These are phyloP conservation scores for Hypoxylon lienhwacheense DNA, from an alignment of 495 filamentous ascomycete species.

Conservation along the genomic window DNA sequence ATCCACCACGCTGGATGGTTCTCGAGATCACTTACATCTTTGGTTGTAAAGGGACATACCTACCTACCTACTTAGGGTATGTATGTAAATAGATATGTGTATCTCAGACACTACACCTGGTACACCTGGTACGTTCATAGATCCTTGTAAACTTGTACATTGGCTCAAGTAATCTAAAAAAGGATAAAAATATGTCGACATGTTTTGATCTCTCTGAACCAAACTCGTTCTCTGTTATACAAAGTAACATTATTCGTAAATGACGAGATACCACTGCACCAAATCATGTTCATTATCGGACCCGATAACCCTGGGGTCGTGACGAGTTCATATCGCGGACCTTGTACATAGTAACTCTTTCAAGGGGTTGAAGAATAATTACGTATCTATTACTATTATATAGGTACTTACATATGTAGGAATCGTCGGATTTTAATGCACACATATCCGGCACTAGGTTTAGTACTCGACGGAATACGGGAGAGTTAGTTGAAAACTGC, in stretches of 20 bases:
- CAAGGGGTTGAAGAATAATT: too few relatives aligned
- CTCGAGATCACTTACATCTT: slow-evolving; percentile 8
- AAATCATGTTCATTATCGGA: slow-evolving; percentile 3
- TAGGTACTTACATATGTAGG: too few relatives aligned
- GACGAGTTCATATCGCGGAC: too few relatives aligned
- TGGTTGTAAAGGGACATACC: too few relatives aligned
- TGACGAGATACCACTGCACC: slow-evolving; percentile 25
- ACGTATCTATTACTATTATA: too few relatives aligned
- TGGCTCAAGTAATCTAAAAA: slow-evolving; percentile 23
- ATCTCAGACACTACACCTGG: too few relatives aligned
- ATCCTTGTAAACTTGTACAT: slow-evolving; percentile 17
- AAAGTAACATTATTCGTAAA: slow-evolving; percentile 26
- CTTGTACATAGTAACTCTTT: too few relatives aligned
- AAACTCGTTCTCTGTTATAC: slow-evolving; percentile 23
- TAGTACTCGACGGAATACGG: too few relatives aligned
- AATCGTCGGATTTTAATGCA: slow-evolving; percentile 1
- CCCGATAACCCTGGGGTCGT: too few relatives aligned
- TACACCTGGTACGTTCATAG: slow-evolving; percentile 1
- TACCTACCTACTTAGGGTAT: slow-evolving; percentile 2
- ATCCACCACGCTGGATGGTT: too few relatives aligned
- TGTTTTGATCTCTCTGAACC: slow-evolving; percentile 31
- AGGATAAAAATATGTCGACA: slow-evolving; percentile 19
- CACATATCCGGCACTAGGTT: slow-evolving; percentile 2
- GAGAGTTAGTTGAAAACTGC: too few relatives aligned
- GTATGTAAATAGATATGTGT: background rate